Conservation (phyloP, 73 alveolate species). For the Tetrahymena malaccensis region DNA sequence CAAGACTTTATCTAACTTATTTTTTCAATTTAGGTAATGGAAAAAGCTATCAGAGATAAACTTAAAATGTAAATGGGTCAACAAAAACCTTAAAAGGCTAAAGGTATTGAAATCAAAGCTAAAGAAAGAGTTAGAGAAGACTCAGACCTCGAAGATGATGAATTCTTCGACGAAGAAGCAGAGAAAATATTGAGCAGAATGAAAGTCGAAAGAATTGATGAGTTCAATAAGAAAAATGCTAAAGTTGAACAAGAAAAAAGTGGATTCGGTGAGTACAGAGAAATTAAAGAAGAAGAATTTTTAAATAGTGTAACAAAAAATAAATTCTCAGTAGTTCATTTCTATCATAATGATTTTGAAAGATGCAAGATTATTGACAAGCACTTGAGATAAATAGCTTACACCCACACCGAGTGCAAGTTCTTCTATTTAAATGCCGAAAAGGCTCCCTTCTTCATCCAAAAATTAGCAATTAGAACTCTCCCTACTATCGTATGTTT, state of each 20-base stretch:
- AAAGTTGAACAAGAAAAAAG: conserved; percentile 62
- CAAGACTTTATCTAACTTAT: not conserved
- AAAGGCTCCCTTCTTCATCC: conserved; percentile 91
- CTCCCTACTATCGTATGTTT: conserved; percentile 87
- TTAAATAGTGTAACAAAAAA: conserved; percentile 77
- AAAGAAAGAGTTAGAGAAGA: conserved; percentile 40
- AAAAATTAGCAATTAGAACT: conserved; percentile 76
- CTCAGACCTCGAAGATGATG: conserved; percentile 81
- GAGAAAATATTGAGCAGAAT: conserved; percentile 74
- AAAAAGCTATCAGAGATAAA: conserved; percentile 66
- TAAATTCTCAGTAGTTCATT: conserved; percentile 84
- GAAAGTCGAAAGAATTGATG: conserved; percentile 62
- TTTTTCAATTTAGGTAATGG: conserved; percentile 59
- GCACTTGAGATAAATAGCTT: conserved; percentile 81
- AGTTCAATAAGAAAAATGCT: conserved; percentile 57
- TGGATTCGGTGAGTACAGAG: conserved; percentile 92
- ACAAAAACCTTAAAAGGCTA: not conserved
- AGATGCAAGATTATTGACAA: conserved; percentile 94
- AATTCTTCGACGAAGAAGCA: conserved; percentile 73
- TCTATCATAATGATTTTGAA: conserved; percentile 94
- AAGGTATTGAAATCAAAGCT: not conserved
- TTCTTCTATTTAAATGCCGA: conserved; percentile 88
- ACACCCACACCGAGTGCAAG: conserved; percentile 80
- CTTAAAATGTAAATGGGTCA: conserved; percentile 16
- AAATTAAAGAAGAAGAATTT: conserved; percentile 91